A percentile compares a stretch with the other conserved stretches of the same genome.
Conservation (phyloP, 495 filamentous ascomycete species). For the Penicillium cinerascens region DNA sequence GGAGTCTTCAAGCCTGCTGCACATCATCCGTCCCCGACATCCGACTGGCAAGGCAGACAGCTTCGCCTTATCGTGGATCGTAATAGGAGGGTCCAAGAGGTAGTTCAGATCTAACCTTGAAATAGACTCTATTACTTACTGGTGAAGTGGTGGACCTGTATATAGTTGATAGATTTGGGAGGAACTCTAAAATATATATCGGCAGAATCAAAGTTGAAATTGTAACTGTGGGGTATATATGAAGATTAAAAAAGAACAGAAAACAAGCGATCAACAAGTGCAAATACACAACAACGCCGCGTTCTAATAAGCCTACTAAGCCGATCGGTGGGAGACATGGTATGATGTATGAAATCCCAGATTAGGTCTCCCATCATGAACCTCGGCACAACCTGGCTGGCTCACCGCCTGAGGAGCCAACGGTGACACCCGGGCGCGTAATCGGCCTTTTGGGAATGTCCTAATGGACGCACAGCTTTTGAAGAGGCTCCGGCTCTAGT, state of each 20-base stretch:
- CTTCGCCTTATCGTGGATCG: slow-evolving; percentile 68
- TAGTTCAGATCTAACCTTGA: slow-evolving; percentile 46
- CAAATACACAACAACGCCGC: neutral
- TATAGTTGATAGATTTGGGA: too few species aligned
- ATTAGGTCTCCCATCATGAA: neutral
- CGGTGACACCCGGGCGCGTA: neutral
- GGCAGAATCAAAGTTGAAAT: neutral
- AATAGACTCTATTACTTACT: too few species aligned
- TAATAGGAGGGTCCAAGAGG: slow-evolving; percentile 59
- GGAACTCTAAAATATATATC: neutral
- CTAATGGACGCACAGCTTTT: neutral
- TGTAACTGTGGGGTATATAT: neutral
- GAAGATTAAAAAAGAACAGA: neutral
- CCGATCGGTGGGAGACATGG: neutral
- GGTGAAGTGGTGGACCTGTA: too few species aligned
- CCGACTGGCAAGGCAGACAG: slow-evolving; percentile 53
- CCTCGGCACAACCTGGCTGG: neutral
- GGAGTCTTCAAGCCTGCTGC: slow-evolving; percentile 54
- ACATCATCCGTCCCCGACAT: slow-evolving; percentile 11
- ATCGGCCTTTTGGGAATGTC: neutral
- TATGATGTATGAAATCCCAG: neutral
- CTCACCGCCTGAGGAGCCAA: neutral
- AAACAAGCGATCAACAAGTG: neutral
- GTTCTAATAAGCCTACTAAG: neutral
- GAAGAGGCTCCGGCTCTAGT: neutral